Percentiles rank a stretch among this genome's conserved stretches.
These are phyloP conservation scores for Cyberlindnera meyerae DNA, from an alignment of 805 yeast species.

Conservation along the genomic window DNA sequence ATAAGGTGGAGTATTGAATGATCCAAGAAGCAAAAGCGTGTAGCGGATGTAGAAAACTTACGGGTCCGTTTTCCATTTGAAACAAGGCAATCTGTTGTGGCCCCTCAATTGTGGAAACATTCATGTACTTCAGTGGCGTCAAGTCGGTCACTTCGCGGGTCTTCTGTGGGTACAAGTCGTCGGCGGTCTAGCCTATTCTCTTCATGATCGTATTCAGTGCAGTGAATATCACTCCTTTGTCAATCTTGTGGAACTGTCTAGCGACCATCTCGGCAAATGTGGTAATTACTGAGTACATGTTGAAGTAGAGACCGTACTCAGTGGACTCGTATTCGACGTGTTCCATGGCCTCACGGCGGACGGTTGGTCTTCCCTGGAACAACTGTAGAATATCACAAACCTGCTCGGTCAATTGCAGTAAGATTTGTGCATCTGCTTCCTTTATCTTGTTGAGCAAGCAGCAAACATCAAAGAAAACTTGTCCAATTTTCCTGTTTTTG, in stretches of 20 bases:
- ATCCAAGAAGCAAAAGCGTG: constrained; percentile 72
- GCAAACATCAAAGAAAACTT: constrained; percentile 72
- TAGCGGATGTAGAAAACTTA: constrained; percentile 76
- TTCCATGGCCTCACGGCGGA: constrained; percentile 66
- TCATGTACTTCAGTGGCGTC: constrained; percentile 3
- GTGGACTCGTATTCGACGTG: constrained; percentile 91
- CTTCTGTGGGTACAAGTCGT: not conserved
- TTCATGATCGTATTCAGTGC: constrained; percentile 10
- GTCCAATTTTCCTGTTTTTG: constrained; percentile 73
- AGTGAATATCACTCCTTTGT: not conserved
- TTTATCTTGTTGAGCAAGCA: constrained; percentile 69
- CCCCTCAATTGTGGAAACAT: constrained; percentile 23
- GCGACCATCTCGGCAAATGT: constrained; percentile 55
- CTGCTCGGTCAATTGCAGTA: constrained; percentile 45
- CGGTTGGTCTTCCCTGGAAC: constrained; percentile 74
- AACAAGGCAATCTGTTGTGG: constrained; percentile 31
- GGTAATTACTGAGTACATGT: constrained; percentile 53
- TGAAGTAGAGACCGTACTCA: constrained; percentile 42
- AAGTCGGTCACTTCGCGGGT: constrained; percentile 9
- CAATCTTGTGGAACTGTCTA: constrained; percentile 32
- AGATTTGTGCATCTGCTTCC: constrained; percentile 43
- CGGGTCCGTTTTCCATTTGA: constrained; percentile 41
- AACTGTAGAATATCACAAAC: constrained; percentile 60
- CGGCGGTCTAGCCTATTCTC: constrained; percentile 8
- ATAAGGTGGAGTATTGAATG: constrained; percentile 42